Conservation (phyloP, 1,139 yeast species). For the Geotrichum cucujoidarum region DNA sequence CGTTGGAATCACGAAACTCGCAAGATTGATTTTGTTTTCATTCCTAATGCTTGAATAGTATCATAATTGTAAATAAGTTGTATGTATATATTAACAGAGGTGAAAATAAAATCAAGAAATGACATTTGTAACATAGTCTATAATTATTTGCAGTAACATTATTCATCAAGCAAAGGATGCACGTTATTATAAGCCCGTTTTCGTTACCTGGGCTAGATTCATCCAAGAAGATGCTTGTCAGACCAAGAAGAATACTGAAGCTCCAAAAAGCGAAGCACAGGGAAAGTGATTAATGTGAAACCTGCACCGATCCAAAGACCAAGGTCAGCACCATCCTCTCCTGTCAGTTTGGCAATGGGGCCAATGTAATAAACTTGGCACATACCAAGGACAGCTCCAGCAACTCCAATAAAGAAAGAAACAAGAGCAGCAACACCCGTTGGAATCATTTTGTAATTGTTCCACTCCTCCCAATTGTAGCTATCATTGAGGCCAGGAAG, state of each 20-base stretch:
- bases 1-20: slow-evolving; percentile 49
- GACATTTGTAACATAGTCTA: too few relatives aligned
- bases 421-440: slow-evolving; percentile 59
- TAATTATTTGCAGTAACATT: too few relatives aligned
- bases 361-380: slow-evolving; percentile 74
- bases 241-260: slow-evolving; percentile 36
- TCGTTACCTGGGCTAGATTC: background rate
- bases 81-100: slow-evolving; percentile 1
- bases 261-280: slow-evolving; percentile 60
- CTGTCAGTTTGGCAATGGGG: slow-evolving; percentile 56
- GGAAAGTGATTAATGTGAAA: slow-evolving; percentile 61
- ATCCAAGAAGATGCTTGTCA: slow-evolving; percentile 11
- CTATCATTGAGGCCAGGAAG: slow-evolving; percentile 26
- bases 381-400: slow-evolving; percentile 81
- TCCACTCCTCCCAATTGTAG: slow-evolving; percentile 59
- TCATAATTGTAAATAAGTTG: slow-evolving; percentile 4
- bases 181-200: background rate
- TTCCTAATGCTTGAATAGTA: slow-evolving; percentile 21
- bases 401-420: slow-evolving; percentile 59
- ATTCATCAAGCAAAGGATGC: too few relatives aligned
- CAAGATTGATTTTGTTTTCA: slow-evolving; percentile 37
- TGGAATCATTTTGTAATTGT: slow-evolving; percentile 51
- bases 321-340: slow-evolving; percentile 63
- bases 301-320: slow-evolving; percentile 82
- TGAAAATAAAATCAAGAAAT: background rate